Evolutionary conservation across 2,329 filamentous ascomycete species (phyloP).

Genomic region (Coniochaeta sp.): DNA sequence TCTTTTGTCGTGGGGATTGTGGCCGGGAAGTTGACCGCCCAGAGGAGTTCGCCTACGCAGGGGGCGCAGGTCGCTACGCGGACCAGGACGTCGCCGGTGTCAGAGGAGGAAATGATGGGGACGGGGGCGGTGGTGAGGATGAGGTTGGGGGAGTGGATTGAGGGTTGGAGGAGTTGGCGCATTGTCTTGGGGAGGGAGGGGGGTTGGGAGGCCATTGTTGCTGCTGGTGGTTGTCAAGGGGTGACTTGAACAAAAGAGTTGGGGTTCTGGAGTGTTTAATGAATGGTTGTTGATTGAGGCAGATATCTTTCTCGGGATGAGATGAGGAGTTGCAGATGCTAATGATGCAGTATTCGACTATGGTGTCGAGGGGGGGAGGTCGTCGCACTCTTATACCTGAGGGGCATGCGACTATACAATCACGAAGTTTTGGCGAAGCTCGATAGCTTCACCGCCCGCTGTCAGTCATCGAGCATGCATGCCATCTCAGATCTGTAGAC

Average conservation of each 20-base stretch:
- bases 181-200: constrained; percentile 12
- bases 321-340: background rate
- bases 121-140: constrained; percentile 14
- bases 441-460: background rate
- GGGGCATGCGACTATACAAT: too few species aligned
- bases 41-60: constrained; percentile 23
- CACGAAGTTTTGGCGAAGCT: too few species aligned
- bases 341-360: background rate
- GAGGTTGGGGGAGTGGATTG: constrained; percentile 21
- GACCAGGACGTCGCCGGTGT: constrained; percentile 21
- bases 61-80: constrained; percentile 22
- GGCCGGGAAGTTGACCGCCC: constrained; percentile 17
- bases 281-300: too few species aligned
- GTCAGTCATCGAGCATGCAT: background rate
- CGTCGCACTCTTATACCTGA: too few species aligned
- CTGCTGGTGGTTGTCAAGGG: background rate
- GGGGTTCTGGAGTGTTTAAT: too few species aligned
- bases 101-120: constrained; percentile 14
- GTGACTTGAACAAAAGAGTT: too few species aligned
- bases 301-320: background rate
- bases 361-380: too few species aligned
- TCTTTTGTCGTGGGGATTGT: constrained; percentile 13
- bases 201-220: constrained; percentile 7
- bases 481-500: background rate
- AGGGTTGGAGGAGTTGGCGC: constrained; percentile 19